Evolutionary conservation across 345 rosid species (phyloP).

Genomic region (Bretschneidera sinensis): DNA sequence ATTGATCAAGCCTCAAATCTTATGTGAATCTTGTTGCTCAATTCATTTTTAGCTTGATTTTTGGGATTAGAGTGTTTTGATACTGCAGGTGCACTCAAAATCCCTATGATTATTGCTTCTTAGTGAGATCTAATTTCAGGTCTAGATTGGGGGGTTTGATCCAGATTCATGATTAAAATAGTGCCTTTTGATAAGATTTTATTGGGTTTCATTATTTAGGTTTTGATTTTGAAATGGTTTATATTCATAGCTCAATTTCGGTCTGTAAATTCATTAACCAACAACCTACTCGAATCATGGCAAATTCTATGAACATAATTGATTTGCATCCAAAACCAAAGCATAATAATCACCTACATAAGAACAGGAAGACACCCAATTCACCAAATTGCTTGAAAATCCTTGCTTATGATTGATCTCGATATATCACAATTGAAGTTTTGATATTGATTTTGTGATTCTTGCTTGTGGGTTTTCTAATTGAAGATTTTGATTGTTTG

Average conservation of each 20-base stretch:
- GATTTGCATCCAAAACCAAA: slow-evolving; percentile 38
- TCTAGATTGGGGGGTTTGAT: slow-evolving; percentile 24
- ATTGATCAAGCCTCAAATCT: too few relatives aligned
- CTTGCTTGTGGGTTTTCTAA: slow-evolving; percentile 70
- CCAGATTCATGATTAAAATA: too few relatives aligned
- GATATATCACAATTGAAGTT: slow-evolving; percentile 72
- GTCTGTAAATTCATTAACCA: slow-evolving; percentile 68
- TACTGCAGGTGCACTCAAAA: slow-evolving; percentile 7
- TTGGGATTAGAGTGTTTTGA: background rate
- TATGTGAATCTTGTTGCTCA: background rate
- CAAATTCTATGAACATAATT: slow-evolving; percentile 43
- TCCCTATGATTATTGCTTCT: slow-evolving; percentile 2
- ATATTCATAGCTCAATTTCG: slow-evolving; percentile 70
- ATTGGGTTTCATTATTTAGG: slow-evolving; percentile 21
- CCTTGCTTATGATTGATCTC: slow-evolving; percentile 54
- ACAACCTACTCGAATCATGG: slow-evolving; percentile 43
- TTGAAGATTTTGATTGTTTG: too few relatives aligned
- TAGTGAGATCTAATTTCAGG: slow-evolving; percentile 26
- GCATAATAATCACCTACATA: slow-evolving; percentile 28
- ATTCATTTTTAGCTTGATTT: background rate
- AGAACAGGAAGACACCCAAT: slow-evolving; percentile 31
- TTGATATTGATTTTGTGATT: slow-evolving; percentile 60
- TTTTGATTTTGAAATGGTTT: slow-evolving; percentile 66
- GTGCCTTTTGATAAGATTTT: slow-evolving; percentile 8
- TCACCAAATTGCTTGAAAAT: slow-evolving; percentile 32